These are phyloP conservation scores for Bauhinia variegata DNA, from an alignment of 306 rosid genomes.

Conservation along the genomic window DNA sequence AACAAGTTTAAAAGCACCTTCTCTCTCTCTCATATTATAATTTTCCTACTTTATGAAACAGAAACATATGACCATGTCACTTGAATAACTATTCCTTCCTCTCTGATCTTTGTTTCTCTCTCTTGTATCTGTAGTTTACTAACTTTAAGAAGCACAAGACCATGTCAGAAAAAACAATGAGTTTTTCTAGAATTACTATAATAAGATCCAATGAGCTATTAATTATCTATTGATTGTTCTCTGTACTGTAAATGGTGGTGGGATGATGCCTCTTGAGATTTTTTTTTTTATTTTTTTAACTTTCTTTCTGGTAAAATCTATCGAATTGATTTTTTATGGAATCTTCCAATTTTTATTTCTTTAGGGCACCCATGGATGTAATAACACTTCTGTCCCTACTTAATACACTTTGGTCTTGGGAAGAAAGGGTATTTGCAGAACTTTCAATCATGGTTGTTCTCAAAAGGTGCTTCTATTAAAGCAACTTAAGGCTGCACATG, in stretches of 20 bases:
- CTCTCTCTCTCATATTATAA: constrained; percentile 30
- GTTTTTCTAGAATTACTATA: constrained; percentile 46
- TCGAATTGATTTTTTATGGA: constrained; percentile 5
- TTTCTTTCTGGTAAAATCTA: constrained; percentile 2
- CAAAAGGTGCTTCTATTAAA: neutral
- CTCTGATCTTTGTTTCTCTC: neutral
- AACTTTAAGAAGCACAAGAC: constrained; percentile 68
- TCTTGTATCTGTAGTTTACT: constrained; percentile 37
- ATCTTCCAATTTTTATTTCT: constrained; percentile 25
- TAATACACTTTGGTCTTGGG: constrained; percentile 5
- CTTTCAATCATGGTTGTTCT: no score
- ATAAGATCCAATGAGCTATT: constrained; percentile 55
- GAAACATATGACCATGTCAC: constrained; percentile 49
- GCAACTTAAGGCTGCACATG: neutral
- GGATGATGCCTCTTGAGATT: constrained; percentile 50
- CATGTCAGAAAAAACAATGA: constrained; percentile 55
- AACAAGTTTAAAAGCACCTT: constrained; percentile 31
- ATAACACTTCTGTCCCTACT: constrained; percentile 36
- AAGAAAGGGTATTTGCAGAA: neutral
- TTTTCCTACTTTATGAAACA: constrained; percentile 43
- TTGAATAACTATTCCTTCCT: constrained; percentile 36
- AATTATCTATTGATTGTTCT: constrained; percentile 50
- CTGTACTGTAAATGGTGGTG: constrained; percentile 22
- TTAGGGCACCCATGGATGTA: constrained; percentile 12
- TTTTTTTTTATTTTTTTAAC: no score